Percentiles rank a stretch among this genome's conserved stretches.
Conservation (phyloP, 306 rosid genomes). For the Trifolium fragiferum region DNA sequence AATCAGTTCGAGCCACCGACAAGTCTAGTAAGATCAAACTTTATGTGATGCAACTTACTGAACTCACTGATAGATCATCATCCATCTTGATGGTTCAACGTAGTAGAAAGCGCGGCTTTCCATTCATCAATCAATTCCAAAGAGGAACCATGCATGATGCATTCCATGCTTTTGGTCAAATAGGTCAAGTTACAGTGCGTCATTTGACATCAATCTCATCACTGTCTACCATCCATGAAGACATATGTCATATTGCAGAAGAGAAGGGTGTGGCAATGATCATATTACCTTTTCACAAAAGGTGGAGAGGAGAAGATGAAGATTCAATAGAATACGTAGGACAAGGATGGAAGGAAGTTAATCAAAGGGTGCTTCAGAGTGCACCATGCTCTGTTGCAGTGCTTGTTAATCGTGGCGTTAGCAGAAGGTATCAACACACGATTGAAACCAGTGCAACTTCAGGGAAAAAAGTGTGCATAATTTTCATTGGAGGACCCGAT, state of each 20-base stretch:
- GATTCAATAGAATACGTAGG: background rate
- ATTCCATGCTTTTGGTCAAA: conserved; percentile 43
- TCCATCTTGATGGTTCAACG: conserved; percentile 57
- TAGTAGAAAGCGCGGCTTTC: conserved; percentile 46
- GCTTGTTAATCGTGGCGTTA: background rate
- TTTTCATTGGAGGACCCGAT: conserved; percentile 50
- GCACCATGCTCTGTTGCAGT: background rate
- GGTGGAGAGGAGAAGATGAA: background rate
- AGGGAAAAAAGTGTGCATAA: conserved; percentile 41
- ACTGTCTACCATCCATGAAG: background rate
- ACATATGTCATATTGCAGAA: background rate
- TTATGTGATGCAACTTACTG: conserved; percentile 48
- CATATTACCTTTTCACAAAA: background rate
- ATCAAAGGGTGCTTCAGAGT: background rate
- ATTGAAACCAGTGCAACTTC: background rate
- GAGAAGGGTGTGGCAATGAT: background rate
- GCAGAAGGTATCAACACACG: background rate
- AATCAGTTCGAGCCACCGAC: background rate
- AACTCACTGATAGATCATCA: conserved; percentile 52
- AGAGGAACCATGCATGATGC: conserved; percentile 41
- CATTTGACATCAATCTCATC: background rate
- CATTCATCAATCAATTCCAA: conserved; percentile 37
- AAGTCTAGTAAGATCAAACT: conserved; percentile 40
- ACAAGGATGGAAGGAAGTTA: background rate
- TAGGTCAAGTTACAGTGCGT: conserved; percentile 17